A percentile compares a stretch with the other conserved stretches of the same genome.
Evolutionary conservation across 2,329 filamentous ascomycete species (phyloP).

Genomic region (Ascochyta clinopodiicola): DNA sequence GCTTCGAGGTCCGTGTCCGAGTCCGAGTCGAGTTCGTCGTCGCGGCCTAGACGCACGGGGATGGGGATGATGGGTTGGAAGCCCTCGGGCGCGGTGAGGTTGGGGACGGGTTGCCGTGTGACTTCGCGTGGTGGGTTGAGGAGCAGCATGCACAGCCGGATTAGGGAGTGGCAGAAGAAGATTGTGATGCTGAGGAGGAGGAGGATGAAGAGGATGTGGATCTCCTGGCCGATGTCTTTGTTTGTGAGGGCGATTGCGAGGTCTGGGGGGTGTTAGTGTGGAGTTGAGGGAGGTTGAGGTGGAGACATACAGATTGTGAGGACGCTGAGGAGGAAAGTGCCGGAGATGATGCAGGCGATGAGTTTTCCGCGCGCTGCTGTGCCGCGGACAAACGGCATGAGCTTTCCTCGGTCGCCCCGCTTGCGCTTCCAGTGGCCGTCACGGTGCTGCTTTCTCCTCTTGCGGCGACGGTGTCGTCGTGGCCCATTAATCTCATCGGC

Average conservation of each 20-base stretch:
- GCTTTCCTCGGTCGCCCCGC: conserved; percentile 23
- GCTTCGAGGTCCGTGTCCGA: conserved; percentile 44
- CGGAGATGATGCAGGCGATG: conserved; percentile 66
- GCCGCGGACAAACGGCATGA: conserved; percentile 31
- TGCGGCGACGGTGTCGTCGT: conserved; percentile 45
- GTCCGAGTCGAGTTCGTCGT: conserved; percentile 71
- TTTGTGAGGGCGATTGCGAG: conserved; percentile 73
- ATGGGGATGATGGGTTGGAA: conserved; percentile 79
- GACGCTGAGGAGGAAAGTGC: conserved; percentile 64
- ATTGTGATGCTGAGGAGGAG: conserved; percentile 76
- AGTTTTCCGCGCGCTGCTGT: conserved; percentile 42
- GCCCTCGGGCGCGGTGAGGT: conserved; percentile 63
- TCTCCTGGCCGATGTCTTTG: conserved; percentile 69
- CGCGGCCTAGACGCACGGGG: conserved; percentile 73
- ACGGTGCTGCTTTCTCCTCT: conserved; percentile 37
- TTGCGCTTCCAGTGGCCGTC: conserved; percentile 41
- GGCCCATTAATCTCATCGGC: conserved; percentile 53
- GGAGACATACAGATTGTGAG: conserved; percentile 69
- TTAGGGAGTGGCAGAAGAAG: conserved; percentile 80
- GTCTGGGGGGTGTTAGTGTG: conserved; percentile 58
- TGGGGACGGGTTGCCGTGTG: conserved; percentile 48
- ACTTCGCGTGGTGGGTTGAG: conserved; percentile 52
- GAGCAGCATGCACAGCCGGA: conserved; percentile 74
- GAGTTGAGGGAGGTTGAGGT: conserved; percentile 4
- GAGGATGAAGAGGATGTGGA: conserved; percentile 81